These are phyloP conservation scores for Hyaloraphidium curvatum DNA, from an alignment of 192 early-diverging fungal species.

Conservation along the genomic window DNA sequence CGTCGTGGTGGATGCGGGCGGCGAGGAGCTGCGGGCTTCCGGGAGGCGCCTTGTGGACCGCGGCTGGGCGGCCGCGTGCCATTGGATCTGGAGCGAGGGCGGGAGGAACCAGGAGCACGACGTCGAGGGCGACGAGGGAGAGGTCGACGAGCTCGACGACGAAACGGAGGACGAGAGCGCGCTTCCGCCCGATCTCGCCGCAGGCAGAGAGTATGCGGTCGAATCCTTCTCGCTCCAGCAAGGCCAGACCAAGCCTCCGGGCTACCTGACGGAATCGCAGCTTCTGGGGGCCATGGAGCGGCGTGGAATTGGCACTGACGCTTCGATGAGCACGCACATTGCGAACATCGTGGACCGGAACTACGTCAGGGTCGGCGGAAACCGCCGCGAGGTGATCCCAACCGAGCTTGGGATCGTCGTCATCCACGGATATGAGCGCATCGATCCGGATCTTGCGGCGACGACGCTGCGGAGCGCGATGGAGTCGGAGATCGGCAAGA, in stretches of 20 bases:
- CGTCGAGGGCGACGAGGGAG: slow-evolving; percentile 11
- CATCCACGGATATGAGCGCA: slow-evolving; percentile 21
- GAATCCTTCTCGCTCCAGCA: slow-evolving; percentile 12
- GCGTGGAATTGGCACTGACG: slow-evolving; percentile 30
- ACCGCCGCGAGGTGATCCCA: slow-evolving; percentile 19
- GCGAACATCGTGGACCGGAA: slow-evolving; percentile 29
- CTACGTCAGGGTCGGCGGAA: slow-evolving; percentile 23
- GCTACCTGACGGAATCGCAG: slow-evolving; percentile 25
- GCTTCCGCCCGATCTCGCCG: slow-evolving; percentile 10
- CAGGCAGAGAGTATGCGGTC: slow-evolving; percentile 13
- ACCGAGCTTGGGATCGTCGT: slow-evolving; percentile 31
- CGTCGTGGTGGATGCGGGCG: background rate
- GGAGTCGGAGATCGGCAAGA: slow-evolving; percentile 7
- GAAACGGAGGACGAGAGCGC: slow-evolving; percentile 9
- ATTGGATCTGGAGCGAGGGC: background rate
- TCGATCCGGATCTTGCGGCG: background rate
- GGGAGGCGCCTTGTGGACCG: background rate
- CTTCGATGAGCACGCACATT: slow-evolving; percentile 30
- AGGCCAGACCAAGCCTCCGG: slow-evolving; percentile 28
- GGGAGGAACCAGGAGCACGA: too few species aligned
- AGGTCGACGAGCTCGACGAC: slow-evolving; percentile 14
- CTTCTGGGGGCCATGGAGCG: slow-evolving; percentile 18
- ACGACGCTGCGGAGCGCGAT: background rate
- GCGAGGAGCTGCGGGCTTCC: background rate
- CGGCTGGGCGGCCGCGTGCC: background rate